A percentile compares a stretch with the other conserved stretches of the same genome.
phyloP scores from a whole-genome alignment of 202 grass and related monocot species.

The Panicum virgatum region DNA sequence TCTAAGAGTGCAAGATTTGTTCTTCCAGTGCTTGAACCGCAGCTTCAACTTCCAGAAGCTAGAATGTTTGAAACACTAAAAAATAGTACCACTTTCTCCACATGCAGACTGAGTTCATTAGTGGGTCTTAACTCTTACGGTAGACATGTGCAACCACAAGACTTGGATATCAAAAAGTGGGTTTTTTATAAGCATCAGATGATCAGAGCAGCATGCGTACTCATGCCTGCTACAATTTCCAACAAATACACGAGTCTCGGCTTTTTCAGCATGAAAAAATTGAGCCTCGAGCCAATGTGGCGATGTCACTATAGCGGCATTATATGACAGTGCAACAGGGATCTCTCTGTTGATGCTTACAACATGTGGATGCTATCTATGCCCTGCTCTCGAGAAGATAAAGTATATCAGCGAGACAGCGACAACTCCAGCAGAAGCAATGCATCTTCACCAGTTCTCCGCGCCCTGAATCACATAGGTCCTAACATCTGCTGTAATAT shows the following conservation, averaged over 20 bases:
- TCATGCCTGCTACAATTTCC: not conserved
- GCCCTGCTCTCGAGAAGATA: constrained; percentile 48
- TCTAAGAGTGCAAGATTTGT: not conserved
- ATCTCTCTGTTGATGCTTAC: not conserved
- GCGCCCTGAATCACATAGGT: constrained; percentile 63
- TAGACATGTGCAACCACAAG: not conserved
- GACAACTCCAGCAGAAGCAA: constrained; percentile 48
- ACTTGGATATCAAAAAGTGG: not conserved
- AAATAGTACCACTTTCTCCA: too few relatives aligned
- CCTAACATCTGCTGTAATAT: constrained; percentile 55
- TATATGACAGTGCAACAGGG: not conserved
- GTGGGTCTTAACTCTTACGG: not conserved
- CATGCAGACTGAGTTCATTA: not conserved
- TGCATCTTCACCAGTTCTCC: too few relatives aligned
- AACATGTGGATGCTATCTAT: not conserved
- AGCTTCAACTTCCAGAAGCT: not conserved
- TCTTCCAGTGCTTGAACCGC: not conserved
- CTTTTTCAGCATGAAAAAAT: constrained; percentile 11
- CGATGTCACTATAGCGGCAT: not conserved
- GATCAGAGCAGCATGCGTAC: not conserved
- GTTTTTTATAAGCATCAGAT: not conserved
- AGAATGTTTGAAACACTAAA: not conserved
- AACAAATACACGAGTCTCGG: not conserved
- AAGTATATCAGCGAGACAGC: constrained; percentile 54
- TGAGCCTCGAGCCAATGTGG: not conserved